These are phyloP conservation scores for Chaetomium sp. DNA, from an alignment of 2,329 filamentous ascomycete genomes.

Conservation along the genomic window DNA sequence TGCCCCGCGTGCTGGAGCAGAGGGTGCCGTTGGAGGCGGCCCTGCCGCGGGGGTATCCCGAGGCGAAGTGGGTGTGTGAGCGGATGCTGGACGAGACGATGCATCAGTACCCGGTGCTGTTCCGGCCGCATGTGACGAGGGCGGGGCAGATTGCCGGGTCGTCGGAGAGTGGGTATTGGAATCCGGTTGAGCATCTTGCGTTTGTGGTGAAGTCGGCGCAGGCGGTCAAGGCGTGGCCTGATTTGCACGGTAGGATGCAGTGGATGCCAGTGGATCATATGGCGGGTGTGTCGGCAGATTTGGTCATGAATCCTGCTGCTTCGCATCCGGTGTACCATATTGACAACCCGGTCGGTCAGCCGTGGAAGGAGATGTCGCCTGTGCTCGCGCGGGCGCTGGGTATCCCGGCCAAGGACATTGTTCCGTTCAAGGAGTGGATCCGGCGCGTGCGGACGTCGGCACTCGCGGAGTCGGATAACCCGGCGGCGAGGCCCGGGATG, in stretches of 20 bases:
- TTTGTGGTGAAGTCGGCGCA: constrained; percentile 46
- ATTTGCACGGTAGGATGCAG: constrained; percentile 33
- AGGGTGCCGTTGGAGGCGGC: constrained; percentile 33
- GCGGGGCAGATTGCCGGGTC: constrained; percentile 49
- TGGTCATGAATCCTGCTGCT: constrained; percentile 20
- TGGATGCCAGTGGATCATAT: constrained; percentile 39
- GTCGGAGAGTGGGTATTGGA: constrained; percentile 46
- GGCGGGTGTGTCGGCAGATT: constrained; percentile 27
- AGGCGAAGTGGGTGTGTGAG: constrained; percentile 48
- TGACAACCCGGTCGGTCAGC: constrained; percentile 27
- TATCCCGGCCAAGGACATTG: background rate
- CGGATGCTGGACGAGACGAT: constrained; percentile 43
- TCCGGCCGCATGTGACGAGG: constrained; percentile 39
- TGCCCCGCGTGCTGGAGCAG: constrained; percentile 37
- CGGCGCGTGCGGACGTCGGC: background rate
- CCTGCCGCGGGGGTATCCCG: constrained; percentile 42
- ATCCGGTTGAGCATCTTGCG: constrained; percentile 43
- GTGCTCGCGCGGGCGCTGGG: background rate
- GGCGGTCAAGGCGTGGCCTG: constrained; percentile 36
- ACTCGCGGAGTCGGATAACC: background rate
- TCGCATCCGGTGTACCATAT: constrained; percentile 25
- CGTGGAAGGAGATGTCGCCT: constrained; percentile 17
- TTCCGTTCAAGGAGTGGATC: constrained; percentile 1
- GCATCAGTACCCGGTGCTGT: constrained; percentile 33
- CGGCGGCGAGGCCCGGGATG: background rate